A percentile compares a stretch with the other conserved stretches of the same genome.
phyloP scores from a whole-genome alignment of 352 stramenopile genomes.

The Phytophthora lateralis region DNA sequence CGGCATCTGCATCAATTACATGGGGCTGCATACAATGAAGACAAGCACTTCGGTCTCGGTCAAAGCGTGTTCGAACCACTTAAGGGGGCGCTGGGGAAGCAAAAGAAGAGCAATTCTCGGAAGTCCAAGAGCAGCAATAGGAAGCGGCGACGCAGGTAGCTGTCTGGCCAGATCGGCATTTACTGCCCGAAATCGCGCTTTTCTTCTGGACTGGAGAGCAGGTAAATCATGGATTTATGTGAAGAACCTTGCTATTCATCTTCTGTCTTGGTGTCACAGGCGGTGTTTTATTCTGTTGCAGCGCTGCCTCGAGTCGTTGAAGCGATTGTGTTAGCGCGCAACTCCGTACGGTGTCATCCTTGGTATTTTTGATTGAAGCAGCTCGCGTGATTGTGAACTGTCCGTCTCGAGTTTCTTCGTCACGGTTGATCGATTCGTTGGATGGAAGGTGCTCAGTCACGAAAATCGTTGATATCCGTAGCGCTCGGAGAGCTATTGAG shows the following conservation, averaged over 20 bases:
- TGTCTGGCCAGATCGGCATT: not conserved
- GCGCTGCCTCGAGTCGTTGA: constrained; percentile 22
- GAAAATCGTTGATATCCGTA: constrained; percentile 26
- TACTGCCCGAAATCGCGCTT: not conserved
- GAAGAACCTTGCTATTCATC: constrained; percentile 4
- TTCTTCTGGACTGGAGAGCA: constrained; percentile 5
- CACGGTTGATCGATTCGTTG: not conserved
- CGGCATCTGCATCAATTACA: constrained; percentile 52
- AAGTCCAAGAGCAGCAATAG: constrained; percentile 36
- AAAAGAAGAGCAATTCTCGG: constrained; percentile 39
- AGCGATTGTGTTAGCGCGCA: constrained; percentile 19
- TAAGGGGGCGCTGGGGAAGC: constrained; percentile 48
- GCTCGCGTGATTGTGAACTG: not conserved
- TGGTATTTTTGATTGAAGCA: constrained; percentile 7
- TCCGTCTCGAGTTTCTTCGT: not conserved
- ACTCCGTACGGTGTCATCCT: constrained; percentile 6
- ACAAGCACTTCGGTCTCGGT: constrained; percentile 71
- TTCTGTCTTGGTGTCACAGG: constrained; percentile 10
- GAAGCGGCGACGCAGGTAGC: constrained; percentile 54
- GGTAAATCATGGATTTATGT: constrained; percentile 20
- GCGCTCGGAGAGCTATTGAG: constrained; percentile 25
- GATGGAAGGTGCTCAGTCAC: not conserved
- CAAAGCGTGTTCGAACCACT: constrained; percentile 78
- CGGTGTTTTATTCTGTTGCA: constrained; percentile 10
- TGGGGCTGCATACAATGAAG: constrained; percentile 54